phyloP scores from a whole-genome alignment of 345 rosid species.

The Corchorus olitorius region DNA sequence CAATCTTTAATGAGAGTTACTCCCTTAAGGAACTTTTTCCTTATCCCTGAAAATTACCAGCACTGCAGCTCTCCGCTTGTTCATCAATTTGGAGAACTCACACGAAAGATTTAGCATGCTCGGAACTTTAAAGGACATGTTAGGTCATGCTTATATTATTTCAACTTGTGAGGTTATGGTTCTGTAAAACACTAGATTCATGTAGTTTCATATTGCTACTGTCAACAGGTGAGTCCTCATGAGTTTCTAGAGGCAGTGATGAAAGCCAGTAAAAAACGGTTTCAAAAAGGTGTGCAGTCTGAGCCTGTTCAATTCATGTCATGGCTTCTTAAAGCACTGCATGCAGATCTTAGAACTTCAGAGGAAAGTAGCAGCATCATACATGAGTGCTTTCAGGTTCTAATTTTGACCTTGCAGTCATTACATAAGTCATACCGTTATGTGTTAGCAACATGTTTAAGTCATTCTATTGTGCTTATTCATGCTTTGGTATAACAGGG shows the following conservation, averaged over 20 bases:
- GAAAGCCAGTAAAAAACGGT: constrained; percentile 88
- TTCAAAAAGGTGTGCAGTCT: constrained; percentile 87
- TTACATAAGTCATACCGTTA: background rate
- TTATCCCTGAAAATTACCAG: constrained; percentile 87
- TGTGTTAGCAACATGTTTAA: background rate
- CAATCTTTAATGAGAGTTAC: constrained; percentile 94
- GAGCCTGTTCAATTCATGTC: constrained; percentile 97
- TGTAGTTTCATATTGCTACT: constrained; percentile 14
- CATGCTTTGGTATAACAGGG: constrained; percentile 48
- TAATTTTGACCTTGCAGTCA: background rate
- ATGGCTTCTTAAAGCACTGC: constrained; percentile 96
- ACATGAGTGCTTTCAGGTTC: constrained; percentile 91
- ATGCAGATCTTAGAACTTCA: constrained; percentile 62
- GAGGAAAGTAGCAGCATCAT: constrained; percentile 75
- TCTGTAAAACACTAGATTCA: constrained; percentile 2
- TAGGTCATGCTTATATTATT: constrained; percentile 18
- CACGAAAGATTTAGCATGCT: constrained; percentile 95
- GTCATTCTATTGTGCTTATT: constrained; percentile 4
- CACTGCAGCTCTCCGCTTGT: constrained; percentile 81
- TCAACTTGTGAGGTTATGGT: constrained; percentile 5
- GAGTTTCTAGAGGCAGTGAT: constrained; percentile 98
- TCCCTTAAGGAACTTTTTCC: constrained; percentile 88
- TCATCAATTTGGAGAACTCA: constrained; percentile 92
- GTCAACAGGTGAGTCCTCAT: constrained; percentile 92
- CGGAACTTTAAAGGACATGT: constrained; percentile 99